phyloP scores from a whole-genome alignment of 192 early-diverging fungal genomes.

The Gorgonomyces haynaldii region DNA sequence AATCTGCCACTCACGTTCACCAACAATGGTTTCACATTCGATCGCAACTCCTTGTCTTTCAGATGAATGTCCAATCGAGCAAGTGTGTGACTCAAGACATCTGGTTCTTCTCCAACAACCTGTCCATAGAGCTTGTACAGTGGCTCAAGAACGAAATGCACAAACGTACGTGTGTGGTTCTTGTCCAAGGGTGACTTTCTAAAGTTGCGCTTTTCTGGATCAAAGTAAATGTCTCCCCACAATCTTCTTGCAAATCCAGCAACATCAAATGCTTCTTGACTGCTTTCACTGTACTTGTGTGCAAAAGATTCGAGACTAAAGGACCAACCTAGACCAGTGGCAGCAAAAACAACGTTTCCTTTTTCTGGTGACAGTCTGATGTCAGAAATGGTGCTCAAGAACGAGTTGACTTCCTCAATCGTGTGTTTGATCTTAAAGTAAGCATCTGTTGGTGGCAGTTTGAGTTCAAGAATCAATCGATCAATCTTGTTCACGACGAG shows the following conservation, averaged over 20 bases:
- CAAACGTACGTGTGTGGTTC: slow-evolving; percentile 70
- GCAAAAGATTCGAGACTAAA: slow-evolving; percentile 90
- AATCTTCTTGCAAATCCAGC: slow-evolving; percentile 79
- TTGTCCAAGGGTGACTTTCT: slow-evolving; percentile 49
- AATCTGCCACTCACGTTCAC: slow-evolving; percentile 73
- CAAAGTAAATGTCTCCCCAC: slow-evolving; percentile 95
- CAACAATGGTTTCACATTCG: slow-evolving; percentile 82
- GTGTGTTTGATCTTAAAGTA: slow-evolving; percentile 94
- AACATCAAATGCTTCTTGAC: slow-evolving; percentile 47
- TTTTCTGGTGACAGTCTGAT: slow-evolving; percentile 81
- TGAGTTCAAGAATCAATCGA: slow-evolving; percentile 92
- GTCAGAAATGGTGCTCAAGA: slow-evolving; percentile 43
- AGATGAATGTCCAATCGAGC: slow-evolving; percentile 70
- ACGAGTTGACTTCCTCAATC: slow-evolving; percentile 87
- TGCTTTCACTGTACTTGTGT: slow-evolving; percentile 72
- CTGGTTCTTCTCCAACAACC: slow-evolving; percentile 66
- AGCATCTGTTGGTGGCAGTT: slow-evolving; percentile 89
- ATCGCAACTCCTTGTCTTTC: slow-evolving; percentile 57
- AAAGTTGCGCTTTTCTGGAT: slow-evolving; percentile 69
- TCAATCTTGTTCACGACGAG: slow-evolving; percentile 98
- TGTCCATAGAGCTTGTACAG: slow-evolving; percentile 89
- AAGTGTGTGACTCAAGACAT: slow-evolving; percentile 58
- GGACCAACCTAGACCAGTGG: slow-evolving; percentile 80
- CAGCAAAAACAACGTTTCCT: slow-evolving; percentile 94
- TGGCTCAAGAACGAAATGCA: slow-evolving; percentile 92